A percentile compares a stretch with the other conserved stretches of the same genome.
These are phyloP conservation scores for Aeschynomene evenia DNA, from an alignment of 306 rosid genomes.

Conservation along the genomic window DNA sequence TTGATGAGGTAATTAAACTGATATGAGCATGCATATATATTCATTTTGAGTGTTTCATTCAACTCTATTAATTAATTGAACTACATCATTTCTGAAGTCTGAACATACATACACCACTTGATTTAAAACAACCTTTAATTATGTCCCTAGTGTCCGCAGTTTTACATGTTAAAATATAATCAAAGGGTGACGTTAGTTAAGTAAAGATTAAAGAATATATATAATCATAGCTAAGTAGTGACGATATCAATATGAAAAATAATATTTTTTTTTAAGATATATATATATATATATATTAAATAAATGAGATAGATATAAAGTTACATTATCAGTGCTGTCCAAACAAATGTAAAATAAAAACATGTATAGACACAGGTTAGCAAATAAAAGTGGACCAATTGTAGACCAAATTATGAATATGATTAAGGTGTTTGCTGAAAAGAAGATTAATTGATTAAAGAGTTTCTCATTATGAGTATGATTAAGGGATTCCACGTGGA, in stretches of 20 bases:
- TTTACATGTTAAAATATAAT: neutral
- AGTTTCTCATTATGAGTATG: neutral
- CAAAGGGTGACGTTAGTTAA: neutral
- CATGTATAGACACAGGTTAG: neutral
- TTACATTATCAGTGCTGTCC: neutral
- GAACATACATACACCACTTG: neutral
- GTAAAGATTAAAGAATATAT: too few species aligned
- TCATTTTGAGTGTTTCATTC: neutral
- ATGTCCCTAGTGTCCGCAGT: neutral
- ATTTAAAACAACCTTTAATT: neutral
- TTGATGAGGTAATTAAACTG: neutral
- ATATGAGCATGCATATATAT: neutral
- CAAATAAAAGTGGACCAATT: neutral
- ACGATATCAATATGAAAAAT: neutral
- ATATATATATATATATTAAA: too few species aligned
- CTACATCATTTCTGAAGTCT: neutral
- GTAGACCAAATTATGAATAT: neutral
- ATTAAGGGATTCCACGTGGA: neutral
- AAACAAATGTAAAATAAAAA: neutral
- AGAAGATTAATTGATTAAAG: neutral
- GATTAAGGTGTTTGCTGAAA: neutral
- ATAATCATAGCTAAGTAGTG: constrained; percentile 12
- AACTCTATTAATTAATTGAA: neutral
- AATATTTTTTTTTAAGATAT: too few species aligned
- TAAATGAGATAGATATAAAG: neutral